Percentiles rank a stretch among this genome's conserved stretches.
These are phyloP conservation scores for Botryotinia narcissicola DNA, from an alignment of 2,329 filamentous ascomycete species.

Conservation along the genomic window DNA sequence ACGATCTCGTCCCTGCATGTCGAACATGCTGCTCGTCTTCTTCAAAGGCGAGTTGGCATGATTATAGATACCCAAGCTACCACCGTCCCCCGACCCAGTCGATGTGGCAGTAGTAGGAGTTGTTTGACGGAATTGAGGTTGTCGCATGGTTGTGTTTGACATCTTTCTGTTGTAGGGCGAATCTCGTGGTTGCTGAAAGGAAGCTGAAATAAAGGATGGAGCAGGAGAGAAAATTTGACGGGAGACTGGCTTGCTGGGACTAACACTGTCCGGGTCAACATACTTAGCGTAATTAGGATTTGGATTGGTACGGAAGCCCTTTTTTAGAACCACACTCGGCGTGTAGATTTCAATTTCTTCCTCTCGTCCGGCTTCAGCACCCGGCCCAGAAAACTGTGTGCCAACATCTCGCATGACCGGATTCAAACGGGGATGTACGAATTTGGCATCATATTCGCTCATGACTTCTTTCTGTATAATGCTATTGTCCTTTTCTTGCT, in stretches of 20 bases:
- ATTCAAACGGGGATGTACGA: conserved; percentile 85
- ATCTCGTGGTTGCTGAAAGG: conserved; percentile 37
- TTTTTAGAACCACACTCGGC: conserved; percentile 63
- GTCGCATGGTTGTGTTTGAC: conserved; percentile 46
- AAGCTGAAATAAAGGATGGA: conserved; percentile 38
- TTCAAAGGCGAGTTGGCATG: conserved; percentile 81
- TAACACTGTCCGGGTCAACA: conserved; percentile 62
- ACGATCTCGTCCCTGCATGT: conserved; percentile 47
- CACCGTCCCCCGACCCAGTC: conserved; percentile 57
- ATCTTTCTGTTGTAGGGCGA: conserved; percentile 41
- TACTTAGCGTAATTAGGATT: conserved; percentile 78
- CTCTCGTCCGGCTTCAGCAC: conserved; percentile 34
- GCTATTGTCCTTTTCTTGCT: conserved; percentile 79
- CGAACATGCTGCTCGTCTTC: conserved; percentile 65
- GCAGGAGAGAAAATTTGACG: conserved; percentile 39
- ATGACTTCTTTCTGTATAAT: conserved; percentile 90
- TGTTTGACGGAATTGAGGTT: conserved; percentile 52
- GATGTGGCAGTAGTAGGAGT: conserved; percentile 35
- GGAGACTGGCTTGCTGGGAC: conserved; percentile 30
- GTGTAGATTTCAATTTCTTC: conserved; percentile 58
- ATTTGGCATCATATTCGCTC: conserved; percentile 95
- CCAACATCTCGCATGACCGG: conserved; percentile 74
- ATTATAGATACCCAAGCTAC: conserved; percentile 75
- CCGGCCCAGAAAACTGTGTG: conserved; percentile 63
- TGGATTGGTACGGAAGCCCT: conserved; percentile 75